A percentile compares a stretch with the other conserved stretches of the same genome.
These are phyloP conservation scores for Colletotrichum noveboracense DNA, from an alignment of 2,329 filamentous ascomycete genomes.

Conservation along the genomic window DNA sequence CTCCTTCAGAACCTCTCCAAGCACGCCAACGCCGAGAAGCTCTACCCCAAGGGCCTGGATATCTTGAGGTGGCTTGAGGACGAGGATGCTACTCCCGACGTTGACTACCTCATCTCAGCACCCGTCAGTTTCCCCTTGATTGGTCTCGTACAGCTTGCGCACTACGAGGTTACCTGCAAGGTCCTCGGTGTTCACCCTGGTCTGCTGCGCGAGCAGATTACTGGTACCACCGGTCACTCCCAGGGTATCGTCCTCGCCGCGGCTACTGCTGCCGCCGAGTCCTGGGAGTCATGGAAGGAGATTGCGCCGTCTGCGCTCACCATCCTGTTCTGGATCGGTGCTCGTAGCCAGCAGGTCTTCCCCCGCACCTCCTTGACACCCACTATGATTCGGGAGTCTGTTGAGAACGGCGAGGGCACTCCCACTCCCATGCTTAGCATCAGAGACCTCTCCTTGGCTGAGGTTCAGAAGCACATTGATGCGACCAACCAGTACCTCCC, in stretches of 20 bases:
- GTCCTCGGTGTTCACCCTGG: slow-evolving; percentile 89
- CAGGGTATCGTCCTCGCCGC: slow-evolving; percentile 95
- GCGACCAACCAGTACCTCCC: slow-evolving; percentile 97
- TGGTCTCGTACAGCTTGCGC: slow-evolving; percentile 92
- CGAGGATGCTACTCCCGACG: slow-evolving; percentile 87
- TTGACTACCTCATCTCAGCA: slow-evolving; percentile 92
- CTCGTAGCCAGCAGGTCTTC: slow-evolving; percentile 96
- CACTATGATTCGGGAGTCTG: slow-evolving; percentile 87
- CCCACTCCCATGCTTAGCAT: slow-evolving; percentile 99
- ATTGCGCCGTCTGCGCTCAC: slow-evolving; percentile 82
- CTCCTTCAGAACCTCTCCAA: slow-evolving; percentile 85
- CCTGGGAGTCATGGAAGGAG: slow-evolving; percentile 90
- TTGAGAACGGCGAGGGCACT: slow-evolving; percentile 91
- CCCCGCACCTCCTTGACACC: slow-evolving; percentile 93
- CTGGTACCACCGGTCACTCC: slow-evolving; percentile 93
- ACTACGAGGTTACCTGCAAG: slow-evolving; percentile 94
- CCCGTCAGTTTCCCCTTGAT: slow-evolving; percentile 97
- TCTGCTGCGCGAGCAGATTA: slow-evolving; percentile 81
- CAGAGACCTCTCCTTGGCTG: slow-evolving; percentile 83
- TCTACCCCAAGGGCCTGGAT: slow-evolving; percentile 96
- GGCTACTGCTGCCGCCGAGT: slow-evolving; percentile 86
- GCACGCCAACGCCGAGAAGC: slow-evolving; percentile 87
- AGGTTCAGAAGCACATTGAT: slow-evolving; percentile 96
- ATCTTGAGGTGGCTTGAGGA: slow-evolving; percentile 92
- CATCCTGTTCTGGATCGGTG: slow-evolving; percentile 98